Evolutionary conservation across 148 eudicot species (phyloP).

Genomic region (Polygonum maritimum): DNA sequence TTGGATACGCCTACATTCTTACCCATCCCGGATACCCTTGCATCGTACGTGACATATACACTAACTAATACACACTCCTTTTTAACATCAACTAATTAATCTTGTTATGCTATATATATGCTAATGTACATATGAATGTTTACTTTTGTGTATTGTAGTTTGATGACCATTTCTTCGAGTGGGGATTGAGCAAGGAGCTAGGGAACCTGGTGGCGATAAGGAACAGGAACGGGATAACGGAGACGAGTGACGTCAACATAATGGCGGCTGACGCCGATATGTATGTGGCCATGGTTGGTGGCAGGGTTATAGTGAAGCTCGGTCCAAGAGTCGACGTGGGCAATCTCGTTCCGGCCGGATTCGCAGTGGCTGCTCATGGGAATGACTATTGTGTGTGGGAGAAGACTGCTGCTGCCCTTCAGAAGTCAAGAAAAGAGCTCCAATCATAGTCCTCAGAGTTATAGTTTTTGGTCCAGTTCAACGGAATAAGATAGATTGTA

Average conservation of each 20-base stretch:
- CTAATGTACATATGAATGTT: not conserved
- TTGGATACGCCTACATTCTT: slow-evolving; percentile 56
- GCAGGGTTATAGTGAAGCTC: slow-evolving; percentile 33
- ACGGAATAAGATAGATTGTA: not conserved
- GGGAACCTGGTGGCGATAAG: slow-evolving; percentile 23
- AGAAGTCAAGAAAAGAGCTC: slow-evolving; percentile 1
- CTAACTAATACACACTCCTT: not conserved
- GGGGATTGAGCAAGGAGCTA: slow-evolving; percentile 36
- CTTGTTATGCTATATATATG: not conserved
- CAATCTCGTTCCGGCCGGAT: slow-evolving; percentile 33
- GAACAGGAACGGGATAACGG: slow-evolving; percentile 30
- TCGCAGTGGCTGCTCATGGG: slow-evolving; percentile 30
- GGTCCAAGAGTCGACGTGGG: slow-evolving; percentile 39
- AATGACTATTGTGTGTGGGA: slow-evolving; percentile 42
- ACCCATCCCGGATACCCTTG: slow-evolving; percentile 54
- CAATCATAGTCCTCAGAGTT: not conserved
- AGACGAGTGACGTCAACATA: slow-evolving; percentile 33
- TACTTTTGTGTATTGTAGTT: slow-evolving; percentile 13
- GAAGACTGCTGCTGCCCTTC: slow-evolving; percentile 11
- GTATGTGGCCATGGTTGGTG: slow-evolving; percentile 44
- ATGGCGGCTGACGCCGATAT: slow-evolving; percentile 43
- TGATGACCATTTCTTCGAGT: slow-evolving; percentile 42
- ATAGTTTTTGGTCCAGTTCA: not conserved
- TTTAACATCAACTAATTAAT: not conserved
- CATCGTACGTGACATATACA: slow-evolving; percentile 14